phyloP scores from a whole-genome alignment of 2,329 filamentous ascomycete species.

The Colletotrichum musae region DNA sequence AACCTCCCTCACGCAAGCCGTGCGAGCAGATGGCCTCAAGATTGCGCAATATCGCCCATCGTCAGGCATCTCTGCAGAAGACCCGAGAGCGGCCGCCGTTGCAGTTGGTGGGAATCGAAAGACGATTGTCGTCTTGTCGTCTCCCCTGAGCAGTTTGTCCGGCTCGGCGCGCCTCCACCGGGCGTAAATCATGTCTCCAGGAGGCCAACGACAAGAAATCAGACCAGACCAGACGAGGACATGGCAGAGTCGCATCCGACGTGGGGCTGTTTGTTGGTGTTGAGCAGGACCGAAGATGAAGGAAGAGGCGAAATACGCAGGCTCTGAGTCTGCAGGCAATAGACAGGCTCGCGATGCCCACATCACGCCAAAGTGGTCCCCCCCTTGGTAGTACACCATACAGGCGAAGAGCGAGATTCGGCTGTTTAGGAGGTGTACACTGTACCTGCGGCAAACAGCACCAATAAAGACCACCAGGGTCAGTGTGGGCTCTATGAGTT shows the following conservation, averaged over 20 bases:
- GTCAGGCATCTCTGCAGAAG: slow-evolving; percentile 19
- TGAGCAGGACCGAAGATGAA: slow-evolving; percentile 24
- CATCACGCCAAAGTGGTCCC: slow-evolving; percentile 29
- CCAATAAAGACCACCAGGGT: too few relatives aligned
- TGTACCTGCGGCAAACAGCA: slow-evolving; percentile 11
- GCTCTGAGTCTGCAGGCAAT: neutral
- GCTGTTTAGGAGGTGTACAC: neutral
- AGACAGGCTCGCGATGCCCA: slow-evolving; percentile 6
- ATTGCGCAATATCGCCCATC: slow-evolving; percentile 19
- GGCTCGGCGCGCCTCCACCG: slow-evolving; percentile 16
- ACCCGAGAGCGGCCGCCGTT: neutral
- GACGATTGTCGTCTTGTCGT: neutral
- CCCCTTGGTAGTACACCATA: neutral
- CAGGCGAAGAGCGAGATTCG: slow-evolving; percentile 25
- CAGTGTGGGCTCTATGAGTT: slow-evolving; percentile 17
- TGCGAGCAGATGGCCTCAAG: neutral
- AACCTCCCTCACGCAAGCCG: too few relatives aligned
- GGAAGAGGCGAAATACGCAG: slow-evolving; percentile 25
- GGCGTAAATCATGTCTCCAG: slow-evolving; percentile 19
- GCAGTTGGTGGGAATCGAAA: neutral
- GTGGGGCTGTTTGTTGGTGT: slow-evolving; percentile 14
- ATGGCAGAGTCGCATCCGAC: slow-evolving; percentile 21
- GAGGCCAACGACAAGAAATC: slow-evolving; percentile 3
- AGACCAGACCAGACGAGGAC: slow-evolving; percentile 8
- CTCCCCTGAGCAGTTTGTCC: slow-evolving; percentile 17